These are phyloP conservation scores for Lasiodiplodia hormozganensis DNA, from an alignment of 2,329 filamentous ascomycete species.

Conservation along the genomic window DNA sequence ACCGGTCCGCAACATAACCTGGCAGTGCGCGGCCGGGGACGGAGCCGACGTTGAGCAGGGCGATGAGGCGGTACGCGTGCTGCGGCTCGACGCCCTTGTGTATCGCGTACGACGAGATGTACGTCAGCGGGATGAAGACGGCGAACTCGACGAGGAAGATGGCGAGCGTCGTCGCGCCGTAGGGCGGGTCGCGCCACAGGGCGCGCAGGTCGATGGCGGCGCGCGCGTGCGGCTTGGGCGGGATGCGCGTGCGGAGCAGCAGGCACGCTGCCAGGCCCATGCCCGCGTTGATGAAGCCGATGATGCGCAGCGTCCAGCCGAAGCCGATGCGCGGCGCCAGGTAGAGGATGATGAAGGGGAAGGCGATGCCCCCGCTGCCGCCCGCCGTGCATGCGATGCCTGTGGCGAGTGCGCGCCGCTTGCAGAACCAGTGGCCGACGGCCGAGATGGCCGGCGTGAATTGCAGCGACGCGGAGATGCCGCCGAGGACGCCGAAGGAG, in stretches of 20 bases:
- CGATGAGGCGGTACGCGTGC: constrained; percentile 5
- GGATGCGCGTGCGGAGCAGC: constrained; percentile 41
- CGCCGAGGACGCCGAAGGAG: constrained; percentile 48
- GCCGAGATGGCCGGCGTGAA: constrained; percentile 46
- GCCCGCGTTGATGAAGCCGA: constrained; percentile 46
- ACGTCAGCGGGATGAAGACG: constrained; percentile 13
- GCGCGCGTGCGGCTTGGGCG: constrained; percentile 14
- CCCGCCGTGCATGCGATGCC: constrained; percentile 49
- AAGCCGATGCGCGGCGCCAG: constrained; percentile 46
- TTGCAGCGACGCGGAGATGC: constrained; percentile 47
- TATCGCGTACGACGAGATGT: constrained; percentile 6
- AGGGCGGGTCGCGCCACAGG: constrained; percentile 4
- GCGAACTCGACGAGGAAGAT: constrained; percentile 22
- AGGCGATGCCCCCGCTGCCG: constrained; percentile 44
- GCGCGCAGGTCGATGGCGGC: constrained; percentile 2
- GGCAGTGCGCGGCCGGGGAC: constrained; percentile 35
- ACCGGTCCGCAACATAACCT: constrained; percentile 47
- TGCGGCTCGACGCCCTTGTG: not conserved
- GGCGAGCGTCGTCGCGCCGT: constrained; percentile 8
- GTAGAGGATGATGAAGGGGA: constrained; percentile 44
- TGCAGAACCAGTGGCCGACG: constrained; percentile 50
- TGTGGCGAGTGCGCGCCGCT: constrained; percentile 45
- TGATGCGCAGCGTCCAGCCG: constrained; percentile 47
- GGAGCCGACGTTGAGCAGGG: constrained; percentile 29
- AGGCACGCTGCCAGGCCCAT: constrained; percentile 44